Percentiles rank a stretch among this genome's conserved stretches.
Evolutionary conservation across 2,329 filamentous ascomycete species (phyloP).

Genomic region (Dichotomopilus funicola): DNA sequence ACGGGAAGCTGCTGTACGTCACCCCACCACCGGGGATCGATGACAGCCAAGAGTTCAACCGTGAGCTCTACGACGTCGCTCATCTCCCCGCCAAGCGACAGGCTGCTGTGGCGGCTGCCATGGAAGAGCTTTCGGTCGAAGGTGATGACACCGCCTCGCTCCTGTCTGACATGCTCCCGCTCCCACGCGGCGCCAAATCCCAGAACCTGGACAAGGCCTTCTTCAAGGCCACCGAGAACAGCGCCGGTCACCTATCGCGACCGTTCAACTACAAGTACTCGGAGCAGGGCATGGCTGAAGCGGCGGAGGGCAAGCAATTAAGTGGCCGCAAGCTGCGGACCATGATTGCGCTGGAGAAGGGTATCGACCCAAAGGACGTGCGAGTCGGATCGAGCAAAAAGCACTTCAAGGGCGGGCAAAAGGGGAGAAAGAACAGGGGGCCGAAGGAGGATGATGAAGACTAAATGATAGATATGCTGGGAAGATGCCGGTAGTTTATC

Average conservation of each 20-base stretch:
- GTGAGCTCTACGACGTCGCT: conserved; percentile 74
- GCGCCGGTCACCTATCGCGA: conserved; percentile 61
- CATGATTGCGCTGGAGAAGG: conserved; percentile 76
- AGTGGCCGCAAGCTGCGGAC: conserved; percentile 75
- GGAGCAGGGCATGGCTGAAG: conserved; percentile 58
- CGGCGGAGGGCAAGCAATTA: conserved; percentile 53
- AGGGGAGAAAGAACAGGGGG: conserved; percentile 48
- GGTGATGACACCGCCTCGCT: conserved; percentile 29
- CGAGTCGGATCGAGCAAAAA: conserved; percentile 68
- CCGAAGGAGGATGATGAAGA: conserved; percentile 35
- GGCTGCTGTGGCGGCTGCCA: conserved; percentile 50
- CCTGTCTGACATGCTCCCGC: conserved; percentile 42
- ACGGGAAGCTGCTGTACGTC: conserved; percentile 87
- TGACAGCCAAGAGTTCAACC: conserved; percentile 74
- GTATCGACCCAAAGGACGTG: conserved; percentile 75
- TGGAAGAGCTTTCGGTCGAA: conserved; percentile 35
- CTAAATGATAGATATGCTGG: neutral
- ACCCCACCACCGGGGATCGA: conserved; percentile 71
- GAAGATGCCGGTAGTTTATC: too few species aligned
- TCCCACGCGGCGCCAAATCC: conserved; percentile 65
- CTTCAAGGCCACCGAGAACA: conserved; percentile 62
- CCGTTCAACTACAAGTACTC: conserved; percentile 90
- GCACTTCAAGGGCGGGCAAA: conserved; percentile 79
- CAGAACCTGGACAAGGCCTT: conserved; percentile 79
- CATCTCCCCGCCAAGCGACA: conserved; percentile 80